Evolutionary conservation across 208 protist genomes (phyloP).

Genomic region (Crithidia expoeki): DNA sequence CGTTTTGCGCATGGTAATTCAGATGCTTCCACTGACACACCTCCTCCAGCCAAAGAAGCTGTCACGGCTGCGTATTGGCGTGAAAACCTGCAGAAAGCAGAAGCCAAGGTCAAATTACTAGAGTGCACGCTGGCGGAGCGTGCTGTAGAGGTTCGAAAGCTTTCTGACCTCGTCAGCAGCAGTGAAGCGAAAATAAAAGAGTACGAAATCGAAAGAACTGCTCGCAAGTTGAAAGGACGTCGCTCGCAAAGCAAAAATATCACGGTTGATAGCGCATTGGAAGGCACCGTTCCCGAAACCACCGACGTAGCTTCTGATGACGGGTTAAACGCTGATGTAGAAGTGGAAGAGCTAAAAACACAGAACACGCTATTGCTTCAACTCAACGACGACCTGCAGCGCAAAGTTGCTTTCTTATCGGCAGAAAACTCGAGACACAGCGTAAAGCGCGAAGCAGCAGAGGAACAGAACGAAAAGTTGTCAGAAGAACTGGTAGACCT

Average conservation of each 20-base stretch:
- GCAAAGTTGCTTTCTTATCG: constrained; percentile 26
- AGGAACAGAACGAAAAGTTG: constrained; percentile 44
- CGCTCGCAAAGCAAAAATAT: background rate
- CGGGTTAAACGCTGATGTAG: background rate
- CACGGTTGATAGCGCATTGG: background rate
- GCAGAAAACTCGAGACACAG: constrained; percentile 30
- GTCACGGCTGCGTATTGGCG: constrained; percentile 17
- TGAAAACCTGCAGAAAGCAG: constrained; percentile 9
- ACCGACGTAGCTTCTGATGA: background rate
- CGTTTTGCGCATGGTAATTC: background rate
- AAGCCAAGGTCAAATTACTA: constrained; percentile 34
- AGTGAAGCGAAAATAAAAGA: constrained; percentile 23
- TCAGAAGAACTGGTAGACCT: constrained; percentile 15
- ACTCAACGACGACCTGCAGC: constrained; percentile 36
- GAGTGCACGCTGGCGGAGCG: constrained; percentile 34
- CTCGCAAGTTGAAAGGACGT: background rate
- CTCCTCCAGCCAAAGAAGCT: background rate
- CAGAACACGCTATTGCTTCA: constrained; percentile 18
- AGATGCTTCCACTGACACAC: background rate
- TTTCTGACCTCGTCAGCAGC: constrained; percentile 15
- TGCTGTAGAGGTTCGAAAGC: constrained; percentile 18
- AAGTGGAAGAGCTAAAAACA: constrained; percentile 21
- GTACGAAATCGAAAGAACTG: constrained; percentile 9
- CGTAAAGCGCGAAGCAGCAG: constrained; percentile 6
- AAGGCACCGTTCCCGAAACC: background rate